Conservation (phyloP, 139 green algal species). For the Ostreobium quekettii region DNA sequence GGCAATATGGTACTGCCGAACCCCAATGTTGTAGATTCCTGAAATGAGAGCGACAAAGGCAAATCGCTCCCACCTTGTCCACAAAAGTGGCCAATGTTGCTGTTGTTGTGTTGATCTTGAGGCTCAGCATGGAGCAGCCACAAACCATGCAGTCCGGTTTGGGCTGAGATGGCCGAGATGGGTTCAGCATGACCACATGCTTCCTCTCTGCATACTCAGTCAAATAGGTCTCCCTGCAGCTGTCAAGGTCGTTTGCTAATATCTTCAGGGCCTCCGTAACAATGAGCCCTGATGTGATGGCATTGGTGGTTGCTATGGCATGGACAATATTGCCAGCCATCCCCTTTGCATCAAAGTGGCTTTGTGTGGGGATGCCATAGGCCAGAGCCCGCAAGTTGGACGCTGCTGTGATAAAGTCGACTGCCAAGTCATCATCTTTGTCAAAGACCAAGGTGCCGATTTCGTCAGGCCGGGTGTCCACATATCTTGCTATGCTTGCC, state of each 20-base stretch:
- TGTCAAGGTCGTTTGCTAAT: slow-evolving; percentile 31
- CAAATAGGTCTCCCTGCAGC: not conserved
- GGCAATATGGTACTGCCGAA: too few relatives aligned
- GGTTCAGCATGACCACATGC: slow-evolving; percentile 20
- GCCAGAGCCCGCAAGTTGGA: slow-evolving; percentile 70
- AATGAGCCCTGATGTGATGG: slow-evolving; percentile 86
- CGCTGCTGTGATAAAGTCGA: slow-evolving; percentile 88
- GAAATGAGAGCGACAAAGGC: too few relatives aligned
- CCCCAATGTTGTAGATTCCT: too few relatives aligned
- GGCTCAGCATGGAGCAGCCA: slow-evolving; percentile 44
- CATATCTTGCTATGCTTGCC: slow-evolving; percentile 39
- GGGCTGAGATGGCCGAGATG: slow-evolving; percentile 27
- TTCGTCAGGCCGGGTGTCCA: slow-evolving; percentile 38
- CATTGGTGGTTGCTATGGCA: slow-evolving; percentile 98
- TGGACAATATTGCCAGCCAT: slow-evolving; percentile 99
- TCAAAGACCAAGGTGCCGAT: slow-evolving; percentile 53
- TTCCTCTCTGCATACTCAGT: slow-evolving; percentile 2
- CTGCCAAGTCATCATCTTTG: slow-evolving; percentile 86
- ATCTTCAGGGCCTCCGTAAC: slow-evolving; percentile 88
- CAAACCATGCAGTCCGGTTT: slow-evolving; percentile 68
- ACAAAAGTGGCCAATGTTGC: slow-evolving; percentile 56
- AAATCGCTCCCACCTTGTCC: slow-evolving; percentile 44
- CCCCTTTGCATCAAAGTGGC: slow-evolving; percentile 83
- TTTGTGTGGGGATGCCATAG: slow-evolving; percentile 74
- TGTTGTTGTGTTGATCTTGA: slow-evolving; percentile 43